phyloP scores from a whole-genome alignment of 805 yeast genomes.

The Debaryomyces prosopidis region DNA sequence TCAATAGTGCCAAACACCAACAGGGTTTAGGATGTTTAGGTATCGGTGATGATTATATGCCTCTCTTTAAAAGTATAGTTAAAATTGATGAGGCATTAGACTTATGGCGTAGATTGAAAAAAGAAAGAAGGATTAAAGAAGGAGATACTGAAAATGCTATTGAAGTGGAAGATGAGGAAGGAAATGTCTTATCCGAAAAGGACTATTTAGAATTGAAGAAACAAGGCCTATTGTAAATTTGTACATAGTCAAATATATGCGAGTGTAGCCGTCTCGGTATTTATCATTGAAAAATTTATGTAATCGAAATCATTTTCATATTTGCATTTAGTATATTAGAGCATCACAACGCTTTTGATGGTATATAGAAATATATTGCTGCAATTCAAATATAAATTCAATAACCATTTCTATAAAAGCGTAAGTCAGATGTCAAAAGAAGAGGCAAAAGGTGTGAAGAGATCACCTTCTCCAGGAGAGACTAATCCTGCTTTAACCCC shows the following conservation, averaged over 20 bases:
- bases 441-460: slow-evolving; percentile 7
- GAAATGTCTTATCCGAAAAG: slow-evolving; percentile 84
- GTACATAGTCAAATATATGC: slow-evolving; percentile 1
- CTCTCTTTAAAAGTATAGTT: slow-evolving; percentile 62
- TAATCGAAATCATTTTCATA: not conserved
- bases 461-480: slow-evolving; percentile 9
- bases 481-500: not conserved
- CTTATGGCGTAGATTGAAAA: slow-evolving; percentile 51
- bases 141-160: slow-evolving; percentile 53
- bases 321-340: not conserved
- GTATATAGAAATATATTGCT: not conserved
- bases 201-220: slow-evolving; percentile 83
- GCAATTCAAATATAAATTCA: not conserved
- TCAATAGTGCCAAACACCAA: slow-evolving; percentile 65
- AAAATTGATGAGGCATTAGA: slow-evolving; percentile 65
- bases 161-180: slow-evolving; percentile 90
- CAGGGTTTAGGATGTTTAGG: slow-evolving; percentile 79
- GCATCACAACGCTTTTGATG: not conserved
- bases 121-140: slow-evolving; percentile 34
- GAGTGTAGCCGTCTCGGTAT: not conserved
- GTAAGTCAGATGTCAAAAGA: slow-evolving; percentile 5
- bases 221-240: slow-evolving; percentile 72
- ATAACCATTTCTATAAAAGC: not conserved
- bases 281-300: not conserved
- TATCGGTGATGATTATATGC: slow-evolving; percentile 45